These are phyloP conservation scores for Clitocybe nebularis DNA, from an alignment of 1,284 basidiomycete species.

Conservation along the genomic window DNA sequence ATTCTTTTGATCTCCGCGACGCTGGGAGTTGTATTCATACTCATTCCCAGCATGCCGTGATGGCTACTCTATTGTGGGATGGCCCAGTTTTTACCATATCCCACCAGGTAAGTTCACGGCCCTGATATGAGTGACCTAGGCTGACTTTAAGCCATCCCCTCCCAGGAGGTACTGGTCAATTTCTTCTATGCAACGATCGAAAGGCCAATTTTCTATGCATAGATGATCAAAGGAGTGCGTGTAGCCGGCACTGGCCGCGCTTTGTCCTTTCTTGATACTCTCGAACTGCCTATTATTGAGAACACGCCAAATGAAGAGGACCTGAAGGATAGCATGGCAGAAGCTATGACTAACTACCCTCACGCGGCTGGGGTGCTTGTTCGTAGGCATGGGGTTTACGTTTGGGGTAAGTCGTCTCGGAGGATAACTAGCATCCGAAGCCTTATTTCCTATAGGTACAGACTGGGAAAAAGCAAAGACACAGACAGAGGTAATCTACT, in stretches of 20 bases:
- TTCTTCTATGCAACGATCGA: too few relatives aligned
- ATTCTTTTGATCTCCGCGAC: slow-evolving; percentile 74
- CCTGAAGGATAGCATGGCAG: slow-evolving; percentile 79
- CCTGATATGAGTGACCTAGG: too few relatives aligned
- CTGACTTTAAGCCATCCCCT: too few relatives aligned
- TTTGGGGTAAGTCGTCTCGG: slow-evolving; percentile 59
- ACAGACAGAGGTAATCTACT: slow-evolving; percentile 60
- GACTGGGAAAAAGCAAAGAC: slow-evolving; percentile 90
- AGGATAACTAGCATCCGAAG: slow-evolving; percentile 5
- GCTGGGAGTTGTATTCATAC: slow-evolving; percentile 87
- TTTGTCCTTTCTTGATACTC: slow-evolving; percentile 78
- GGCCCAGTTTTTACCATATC: slow-evolving; percentile 71
- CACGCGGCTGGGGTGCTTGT: slow-evolving; percentile 79
- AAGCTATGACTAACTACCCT: slow-evolving; percentile 76
- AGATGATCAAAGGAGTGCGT: slow-evolving; percentile 91
- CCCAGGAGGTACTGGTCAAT: slow-evolving; percentile 1
- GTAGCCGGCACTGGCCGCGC: slow-evolving; percentile 67
- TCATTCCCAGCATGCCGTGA: slow-evolving; percentile 83
- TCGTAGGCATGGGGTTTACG: slow-evolving; percentile 78
- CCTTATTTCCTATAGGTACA: slow-evolving; percentile 41
- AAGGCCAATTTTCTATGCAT: slow-evolving; percentile 6
- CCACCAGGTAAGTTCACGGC: slow-evolving; percentile 56
- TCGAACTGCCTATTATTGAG: slow-evolving; percentile 84
- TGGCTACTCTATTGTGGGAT: slow-evolving; percentile 76
- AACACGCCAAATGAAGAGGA: slow-evolving; percentile 88